Evolutionary conservation across 1,284 basidiomycete species (phyloP), one percentile per base, ranked within the genome.

Genomic region (Ceratobasidium sp.): DNA sequence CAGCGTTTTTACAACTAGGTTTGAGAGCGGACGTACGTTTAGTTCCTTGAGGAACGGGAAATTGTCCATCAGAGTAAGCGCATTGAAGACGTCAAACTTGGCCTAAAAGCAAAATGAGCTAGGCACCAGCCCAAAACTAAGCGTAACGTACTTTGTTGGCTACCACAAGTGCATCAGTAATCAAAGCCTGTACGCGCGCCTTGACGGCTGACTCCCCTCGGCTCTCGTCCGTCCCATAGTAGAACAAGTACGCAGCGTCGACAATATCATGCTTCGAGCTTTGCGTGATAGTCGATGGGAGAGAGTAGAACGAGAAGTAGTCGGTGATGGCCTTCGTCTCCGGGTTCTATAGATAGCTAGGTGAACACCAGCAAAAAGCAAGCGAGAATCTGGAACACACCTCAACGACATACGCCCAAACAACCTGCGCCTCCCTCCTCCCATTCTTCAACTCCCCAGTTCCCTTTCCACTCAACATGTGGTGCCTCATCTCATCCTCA

Each of bases 401-500:
- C 87, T 98, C 96, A 46, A 98, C 92, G 41, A 99, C 97, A 79
- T 98, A 99, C 2, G 93, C 87, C 97, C 97, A 99, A 0, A 94
- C 91, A 46, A 99, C 97, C 80, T 98, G 97, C 18, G 86, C 89
- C 23, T 87, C 83, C 74, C 93, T 85, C 75, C 88, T 83, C 1
- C 85, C 81, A 81, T 78, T 86, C 41, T 84, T 82, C 44, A 84
- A 83, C 4, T 79, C 82, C 0, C 91, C 90, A 14, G 81, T 83
- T 0, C 97, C 97, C 43, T 85, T 84, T 0, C 98, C 97, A 76
- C 92, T 94, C 76, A 96, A 82, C 80, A 99, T 90, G 76, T 96
- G 91, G 82, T 99, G 97, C 75, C 85, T 85, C 28, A 95, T 84
- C 81, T 99, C 98, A 5, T 93, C 93, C 73, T 91, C 82, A 47